phyloP scores from a whole-genome alignment of 1,284 basidiomycete species.

The Apiotrichum siamense region DNA sequence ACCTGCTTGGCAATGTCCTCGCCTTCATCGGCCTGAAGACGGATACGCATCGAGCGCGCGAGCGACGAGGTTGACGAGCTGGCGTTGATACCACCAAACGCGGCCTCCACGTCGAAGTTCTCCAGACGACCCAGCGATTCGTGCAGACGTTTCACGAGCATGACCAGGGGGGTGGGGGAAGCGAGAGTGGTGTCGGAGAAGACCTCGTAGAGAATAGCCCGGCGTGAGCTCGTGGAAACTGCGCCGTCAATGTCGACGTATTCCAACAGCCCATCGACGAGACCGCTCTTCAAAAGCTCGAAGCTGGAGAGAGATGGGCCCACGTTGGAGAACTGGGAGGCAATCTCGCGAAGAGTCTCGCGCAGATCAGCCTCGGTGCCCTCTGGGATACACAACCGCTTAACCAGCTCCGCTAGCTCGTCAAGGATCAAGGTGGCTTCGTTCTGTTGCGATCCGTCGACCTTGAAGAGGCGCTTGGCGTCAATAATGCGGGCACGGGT shows the following conservation, averaged over 20 bases:
- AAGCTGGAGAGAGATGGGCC: slow-evolving; percentile 81
- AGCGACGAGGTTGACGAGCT: slow-evolving; percentile 17
- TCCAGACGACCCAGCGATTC: slow-evolving; percentile 89
- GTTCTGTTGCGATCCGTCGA: slow-evolving; percentile 56
- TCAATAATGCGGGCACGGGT: slow-evolving; percentile 75
- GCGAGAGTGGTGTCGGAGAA: slow-evolving; percentile 58
- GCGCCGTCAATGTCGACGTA: slow-evolving; percentile 67
- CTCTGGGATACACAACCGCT: slow-evolving; percentile 54
- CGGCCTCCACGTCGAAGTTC: slow-evolving; percentile 85
- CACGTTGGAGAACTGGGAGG: slow-evolving; percentile 68
- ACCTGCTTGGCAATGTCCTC: slow-evolving; percentile 77
- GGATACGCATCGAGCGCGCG: slow-evolving; percentile 59
- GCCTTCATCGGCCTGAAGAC: slow-evolving; percentile 78
- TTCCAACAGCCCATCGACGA: slow-evolving; percentile 77
- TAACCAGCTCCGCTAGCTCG: slow-evolving; percentile 53
- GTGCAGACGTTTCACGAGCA: slow-evolving; percentile 89
- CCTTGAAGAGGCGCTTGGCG: slow-evolving; percentile 57
- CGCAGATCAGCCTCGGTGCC: slow-evolving; percentile 57
- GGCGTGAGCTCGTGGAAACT: slow-evolving; percentile 51
- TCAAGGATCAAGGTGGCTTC: slow-evolving; percentile 62
- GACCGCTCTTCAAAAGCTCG: slow-evolving; percentile 86
- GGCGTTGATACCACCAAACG: slow-evolving; percentile 45
- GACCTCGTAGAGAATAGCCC: slow-evolving; percentile 66
- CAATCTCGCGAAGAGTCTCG: slow-evolving; percentile 63
- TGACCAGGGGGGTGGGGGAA: slow-evolving; percentile 57